These are phyloP conservation scores for Marasmius sp. DNA, from an alignment of 1,284 basidiomycete species.

Conservation along the genomic window DNA sequence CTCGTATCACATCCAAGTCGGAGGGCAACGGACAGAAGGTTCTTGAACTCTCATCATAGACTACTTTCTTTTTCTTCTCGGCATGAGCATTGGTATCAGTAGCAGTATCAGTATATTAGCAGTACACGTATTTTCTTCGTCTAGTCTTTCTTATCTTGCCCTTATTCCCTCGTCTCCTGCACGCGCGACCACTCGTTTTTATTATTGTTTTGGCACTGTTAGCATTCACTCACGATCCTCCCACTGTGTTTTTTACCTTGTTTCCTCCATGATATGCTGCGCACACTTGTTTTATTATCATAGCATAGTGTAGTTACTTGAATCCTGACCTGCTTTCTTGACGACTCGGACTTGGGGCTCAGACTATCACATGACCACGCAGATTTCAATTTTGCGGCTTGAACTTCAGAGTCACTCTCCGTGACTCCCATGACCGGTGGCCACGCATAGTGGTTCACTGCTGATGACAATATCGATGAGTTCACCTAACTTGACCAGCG, in stretches of 20 bases:
- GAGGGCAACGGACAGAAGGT: constrained; percentile 54
- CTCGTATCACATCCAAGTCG: constrained; percentile 59
- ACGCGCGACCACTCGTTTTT: neutral
- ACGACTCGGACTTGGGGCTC: no score
- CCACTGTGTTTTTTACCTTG: neutral
- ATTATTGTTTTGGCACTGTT: neutral
- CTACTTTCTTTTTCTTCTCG: constrained; percentile 19
- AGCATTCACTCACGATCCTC: neutral
- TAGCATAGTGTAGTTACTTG: constrained; percentile 12
- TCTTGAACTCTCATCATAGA: constrained; percentile 57
- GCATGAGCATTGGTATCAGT: constrained; percentile 5
- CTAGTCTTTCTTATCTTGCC: constrained; percentile 3
- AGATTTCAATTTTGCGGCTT: no score
- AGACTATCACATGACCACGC: no score
- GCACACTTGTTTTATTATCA: neutral
- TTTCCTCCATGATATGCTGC: constrained; percentile 2
- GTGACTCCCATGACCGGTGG: no score
- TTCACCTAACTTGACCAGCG: no score
- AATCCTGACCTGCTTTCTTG: no score
- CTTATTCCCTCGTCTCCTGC: neutral
- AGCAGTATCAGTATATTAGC: neutral
- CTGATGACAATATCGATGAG: no score
- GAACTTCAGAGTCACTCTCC: no score
- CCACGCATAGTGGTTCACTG: no score
- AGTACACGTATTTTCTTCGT: constrained; percentile 1